Evolutionary conservation across 345 rosid genomes (phyloP), one percentile per base, ranked within the genome.

Genomic region (Streptanthus diversifolius): DNA sequence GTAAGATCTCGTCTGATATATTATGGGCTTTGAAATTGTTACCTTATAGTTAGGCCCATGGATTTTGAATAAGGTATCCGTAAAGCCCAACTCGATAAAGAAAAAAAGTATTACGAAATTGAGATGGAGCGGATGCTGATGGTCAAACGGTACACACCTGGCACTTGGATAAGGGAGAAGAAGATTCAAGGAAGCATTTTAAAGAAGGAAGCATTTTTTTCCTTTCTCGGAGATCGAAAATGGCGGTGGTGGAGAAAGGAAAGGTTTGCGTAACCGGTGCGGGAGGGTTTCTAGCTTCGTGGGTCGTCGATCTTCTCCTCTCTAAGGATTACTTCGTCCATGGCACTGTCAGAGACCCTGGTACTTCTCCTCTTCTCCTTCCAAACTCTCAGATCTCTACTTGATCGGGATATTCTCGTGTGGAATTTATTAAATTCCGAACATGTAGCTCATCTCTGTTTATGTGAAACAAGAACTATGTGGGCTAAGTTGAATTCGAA

Each of bases 181-280:
- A 62, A 51, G 53, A 51, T 0, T 33, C 24, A 10, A 59, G 12
- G 12, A 36, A 19, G 6, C 32, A 60, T 36, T 33, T 58, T 21
- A 1, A 24, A 7, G 0, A 9, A 5, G 7, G 10, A 37, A 12
- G 39, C 22, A 15, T 45, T 45, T 18, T 21, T 35, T 7, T 2
- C 1, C 5, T 35, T 35, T 2, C 5, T 52, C 35, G 13, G 30
- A 68, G 30, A 70, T 63, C 5, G 63, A 56, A 81, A 71, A 80
- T 77, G 84, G 75, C 78, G 14, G 40, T 14, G 47, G 53, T 40
- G 21, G 76, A 54, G 48, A 81, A 64, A 76, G 84, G 66, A 51
- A 77, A 32, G 33, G 83, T 88, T 14, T 87, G 97, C 29, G 88
- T 87, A 3, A 91, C 85, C 2, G 97, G 97, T 14, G 96, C 90